Conservation (phyloP, 2,329 filamentous ascomycete genomes). For the Clarireedia hainanense region DNA sequence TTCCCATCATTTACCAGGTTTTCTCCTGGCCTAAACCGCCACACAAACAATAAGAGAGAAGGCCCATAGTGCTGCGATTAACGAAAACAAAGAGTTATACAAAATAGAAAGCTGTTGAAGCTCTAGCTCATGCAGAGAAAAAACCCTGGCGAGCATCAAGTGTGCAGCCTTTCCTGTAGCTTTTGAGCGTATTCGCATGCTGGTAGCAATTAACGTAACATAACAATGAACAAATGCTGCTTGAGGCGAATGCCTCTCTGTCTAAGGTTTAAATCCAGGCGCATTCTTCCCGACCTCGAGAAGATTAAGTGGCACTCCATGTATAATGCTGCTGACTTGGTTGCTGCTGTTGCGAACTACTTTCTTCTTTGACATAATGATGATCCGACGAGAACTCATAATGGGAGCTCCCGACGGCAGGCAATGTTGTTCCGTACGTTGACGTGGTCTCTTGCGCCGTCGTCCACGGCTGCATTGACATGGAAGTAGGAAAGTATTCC, state of each 20-base stretch:
- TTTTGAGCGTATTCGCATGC: too few relatives aligned
- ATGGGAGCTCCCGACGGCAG: slow-evolving; percentile 13
- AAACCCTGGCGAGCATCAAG: neutral
- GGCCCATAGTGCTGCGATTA: neutral
- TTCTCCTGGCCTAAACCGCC: neutral
- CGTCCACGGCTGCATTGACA: slow-evolving; percentile 22
- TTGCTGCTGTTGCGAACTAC: slow-evolving; percentile 6
- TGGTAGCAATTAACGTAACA: too few relatives aligned
- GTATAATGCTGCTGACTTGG: slow-evolving; percentile 22
- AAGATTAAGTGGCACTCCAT: slow-evolving; percentile 20
- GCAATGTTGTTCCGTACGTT: slow-evolving; percentile 18
- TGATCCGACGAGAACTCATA: slow-evolving; percentile 22
- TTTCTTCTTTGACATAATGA: slow-evolving; percentile 22
- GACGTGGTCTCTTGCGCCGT: slow-evolving; percentile 15
- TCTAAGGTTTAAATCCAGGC: neutral
- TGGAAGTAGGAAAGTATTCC: slow-evolving; percentile 20
- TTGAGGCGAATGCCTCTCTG: too few relatives aligned
- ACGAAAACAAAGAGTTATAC: neutral
- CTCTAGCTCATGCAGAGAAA: neutral
- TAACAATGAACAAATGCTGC: too few relatives aligned
- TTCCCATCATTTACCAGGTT: neutral
- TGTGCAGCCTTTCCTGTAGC: too few relatives aligned
- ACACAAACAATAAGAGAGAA: neutral
- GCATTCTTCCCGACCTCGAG: neutral
- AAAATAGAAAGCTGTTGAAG: neutral